These are phyloP conservation scores for Colletotrichum endophyticum DNA, from an alignment of 2,329 filamentous ascomycete genomes.

Conservation along the genomic window DNA sequence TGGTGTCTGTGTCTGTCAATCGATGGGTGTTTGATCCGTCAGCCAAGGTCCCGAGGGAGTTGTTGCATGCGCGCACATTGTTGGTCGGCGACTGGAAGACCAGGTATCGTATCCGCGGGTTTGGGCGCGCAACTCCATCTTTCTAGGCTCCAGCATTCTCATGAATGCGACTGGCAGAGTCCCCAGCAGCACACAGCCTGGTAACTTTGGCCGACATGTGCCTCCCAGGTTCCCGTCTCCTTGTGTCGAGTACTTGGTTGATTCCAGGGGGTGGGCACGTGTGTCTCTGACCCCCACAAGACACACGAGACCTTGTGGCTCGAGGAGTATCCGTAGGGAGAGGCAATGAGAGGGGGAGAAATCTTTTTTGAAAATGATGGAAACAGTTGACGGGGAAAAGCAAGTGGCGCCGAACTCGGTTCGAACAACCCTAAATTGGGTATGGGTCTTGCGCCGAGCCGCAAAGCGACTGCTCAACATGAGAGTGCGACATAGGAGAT, in stretches of 20 bases:
- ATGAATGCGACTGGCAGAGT: slow-evolving; percentile 1
- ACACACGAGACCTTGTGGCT: background rate
- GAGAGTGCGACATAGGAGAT: background rate
- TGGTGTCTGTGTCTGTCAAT: background rate
- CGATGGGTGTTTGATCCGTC: background rate
- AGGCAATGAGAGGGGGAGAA: background rate
- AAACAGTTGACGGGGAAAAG: background rate
- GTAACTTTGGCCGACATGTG: background rate
- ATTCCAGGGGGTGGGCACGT: background rate
- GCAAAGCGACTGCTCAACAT: background rate
- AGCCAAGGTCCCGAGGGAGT: background rate
- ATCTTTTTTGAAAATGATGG: background rate
- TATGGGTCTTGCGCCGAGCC: slow-evolving; percentile 1
- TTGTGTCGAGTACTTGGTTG: background rate
- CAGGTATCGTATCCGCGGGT: background rate
- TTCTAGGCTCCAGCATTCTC: slow-evolving; percentile 18
- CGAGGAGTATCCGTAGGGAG: background rate
- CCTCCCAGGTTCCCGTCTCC: background rate
- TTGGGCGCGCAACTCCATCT: slow-evolving; percentile 10
- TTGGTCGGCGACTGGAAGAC: background rate
- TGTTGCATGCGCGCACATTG: background rate
- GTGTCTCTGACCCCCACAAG: background rate
- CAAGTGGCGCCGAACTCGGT: background rate
- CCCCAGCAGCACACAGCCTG: background rate
- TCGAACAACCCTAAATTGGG: background rate